These are phyloP conservation scores for Aotearoamyces nothofagi DNA, from an alignment of 2,329 filamentous ascomycete genomes.

Conservation along the genomic window DNA sequence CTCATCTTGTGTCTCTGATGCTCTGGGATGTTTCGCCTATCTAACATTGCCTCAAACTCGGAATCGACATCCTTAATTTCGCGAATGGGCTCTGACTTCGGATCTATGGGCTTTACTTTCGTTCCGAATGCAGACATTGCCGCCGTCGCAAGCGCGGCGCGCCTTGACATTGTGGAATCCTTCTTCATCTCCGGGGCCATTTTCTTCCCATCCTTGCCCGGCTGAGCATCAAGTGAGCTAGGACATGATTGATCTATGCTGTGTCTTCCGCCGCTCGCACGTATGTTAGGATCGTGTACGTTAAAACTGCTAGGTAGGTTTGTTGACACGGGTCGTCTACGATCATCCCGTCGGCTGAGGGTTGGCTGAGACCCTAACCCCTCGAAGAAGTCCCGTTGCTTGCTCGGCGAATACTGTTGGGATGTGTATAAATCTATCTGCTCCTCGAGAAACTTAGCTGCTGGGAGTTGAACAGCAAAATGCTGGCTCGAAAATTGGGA, in stretches of 20 bases:
- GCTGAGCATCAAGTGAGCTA: slow-evolving; percentile 6
- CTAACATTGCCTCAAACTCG: slow-evolving; percentile 50
- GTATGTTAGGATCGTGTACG: slow-evolving; percentile 17
- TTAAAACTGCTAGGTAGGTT: slow-evolving; percentile 20
- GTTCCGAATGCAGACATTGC: slow-evolving; percentile 47
- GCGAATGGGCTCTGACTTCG: background rate
- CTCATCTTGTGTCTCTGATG: slow-evolving; percentile 93
- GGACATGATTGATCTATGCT: background rate
- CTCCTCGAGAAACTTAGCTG: slow-evolving; percentile 20
- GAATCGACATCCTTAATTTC: slow-evolving; percentile 30
- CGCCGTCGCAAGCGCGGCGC: slow-evolving; percentile 42
- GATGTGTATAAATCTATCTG: slow-evolving; percentile 20
- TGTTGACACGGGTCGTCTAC: slow-evolving; percentile 14
- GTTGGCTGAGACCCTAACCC: slow-evolving; percentile 13
- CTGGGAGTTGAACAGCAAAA: slow-evolving; percentile 22
- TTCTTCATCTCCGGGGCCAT: slow-evolving; percentile 14
- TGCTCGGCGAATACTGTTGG: slow-evolving; percentile 14
- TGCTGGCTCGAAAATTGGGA: slow-evolving; percentile 47
- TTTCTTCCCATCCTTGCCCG: slow-evolving; percentile 13
- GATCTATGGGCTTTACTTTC: slow-evolving; percentile 26
- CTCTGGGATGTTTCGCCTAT: slow-evolving; percentile 84
- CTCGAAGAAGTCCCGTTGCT: slow-evolving; percentile 17
- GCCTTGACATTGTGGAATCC: slow-evolving; percentile 23
- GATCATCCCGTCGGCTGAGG: slow-evolving; percentile 11
- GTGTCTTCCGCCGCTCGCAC: slow-evolving; percentile 11